Evolutionary conservation across 129 eudicot genomes (phyloP).

Genomic region (Glebionis coronaria): DNA sequence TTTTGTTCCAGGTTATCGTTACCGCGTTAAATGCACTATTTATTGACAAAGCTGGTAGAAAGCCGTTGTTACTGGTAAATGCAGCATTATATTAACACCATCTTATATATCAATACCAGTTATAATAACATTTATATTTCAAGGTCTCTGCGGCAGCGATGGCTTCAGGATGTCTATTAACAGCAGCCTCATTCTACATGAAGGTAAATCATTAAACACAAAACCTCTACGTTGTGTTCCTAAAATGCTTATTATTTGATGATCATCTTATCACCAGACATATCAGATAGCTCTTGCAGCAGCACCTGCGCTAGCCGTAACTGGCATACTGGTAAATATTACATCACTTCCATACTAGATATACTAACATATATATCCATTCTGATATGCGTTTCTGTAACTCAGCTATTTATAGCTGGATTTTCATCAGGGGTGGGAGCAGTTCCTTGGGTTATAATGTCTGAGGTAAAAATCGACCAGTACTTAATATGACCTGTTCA

Average conservation of each 20-base stretch:
- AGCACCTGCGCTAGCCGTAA: conserved; percentile 70
- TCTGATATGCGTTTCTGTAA: conserved; percentile 8
- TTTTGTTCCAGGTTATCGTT: conserved; percentile 21
- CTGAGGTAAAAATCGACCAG: conserved; percentile 52
- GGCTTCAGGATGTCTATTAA: conserved; percentile 55
- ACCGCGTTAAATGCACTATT: conserved; percentile 52
- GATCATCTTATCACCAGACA: conserved; percentile 37
- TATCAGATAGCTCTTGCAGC: conserved; percentile 48
- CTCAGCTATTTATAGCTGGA: conserved; percentile 56
- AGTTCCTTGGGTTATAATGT: conserved; percentile 96
- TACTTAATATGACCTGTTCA: background rate
- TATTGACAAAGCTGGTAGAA: conserved; percentile 84
- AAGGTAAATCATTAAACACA: conserved; percentile 44
- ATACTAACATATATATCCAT: conserved; percentile 1
- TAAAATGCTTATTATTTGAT: background rate
- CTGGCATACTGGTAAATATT: conserved; percentile 72
- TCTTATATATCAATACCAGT: background rate
- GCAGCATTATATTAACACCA: conserved; percentile 7
- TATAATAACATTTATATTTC: conserved; percentile 9
- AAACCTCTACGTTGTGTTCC: conserved; percentile 1
- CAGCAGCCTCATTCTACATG: conserved; percentile 65
- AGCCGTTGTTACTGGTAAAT: conserved; percentile 67
- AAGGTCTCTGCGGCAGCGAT: conserved; percentile 74
- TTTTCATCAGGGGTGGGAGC: conserved; percentile 94
- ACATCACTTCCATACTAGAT: background rate